Base-by-base conservation (phyloP, 208 protist species). In the Porcisia deanei region DNA sequence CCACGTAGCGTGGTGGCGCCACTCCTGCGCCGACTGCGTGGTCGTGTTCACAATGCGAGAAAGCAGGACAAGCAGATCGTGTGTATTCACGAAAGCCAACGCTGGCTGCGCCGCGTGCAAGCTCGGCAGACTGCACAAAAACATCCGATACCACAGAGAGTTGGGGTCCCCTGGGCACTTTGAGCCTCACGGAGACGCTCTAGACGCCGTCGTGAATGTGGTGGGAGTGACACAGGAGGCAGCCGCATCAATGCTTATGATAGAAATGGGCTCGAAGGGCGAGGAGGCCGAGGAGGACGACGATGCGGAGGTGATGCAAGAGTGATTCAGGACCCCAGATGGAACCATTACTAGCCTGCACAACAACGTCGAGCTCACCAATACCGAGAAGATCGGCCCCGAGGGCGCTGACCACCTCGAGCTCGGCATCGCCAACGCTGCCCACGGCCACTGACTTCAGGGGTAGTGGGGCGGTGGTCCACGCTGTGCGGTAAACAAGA, bases 341-440 rank as follows among this genome's bases (percentile, higher is more conserved):
- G 16, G 34, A 55, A 8, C 84, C 89, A 72, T 90, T 59, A 60
- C 78, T 80, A 25, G 73, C 76, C 68, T 91, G 87, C 37, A 91
- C 59, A 6, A 91, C 16, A 41, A 91, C 55, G 60, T 90, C 87
- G 0, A 89, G 58, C 45, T 73, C 68, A 5, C 89, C 89, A 45
- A 71, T 64, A 5, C 77, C 73, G 0, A 85, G 67, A 30, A 88
- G 45, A 66, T 94, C 89, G 8, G 76, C 89, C 54, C 75, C 76
- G 25, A 88, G 47, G 6, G 85, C 84, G 57, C 89, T 88, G 16
- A 94, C 85, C 72, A 94, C 76, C 10, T 61, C 12, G 43, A 45
- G 70, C 16, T 39, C 34, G 3, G 58, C 41, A 43, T 41, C 53
- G 37, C 34, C 22, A 22, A 45, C 41, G 3, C n/a, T 66, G 10